phyloP scores from a whole-genome alignment of 169 alveolate species.

The Cryptosporidium baileyi region DNA sequence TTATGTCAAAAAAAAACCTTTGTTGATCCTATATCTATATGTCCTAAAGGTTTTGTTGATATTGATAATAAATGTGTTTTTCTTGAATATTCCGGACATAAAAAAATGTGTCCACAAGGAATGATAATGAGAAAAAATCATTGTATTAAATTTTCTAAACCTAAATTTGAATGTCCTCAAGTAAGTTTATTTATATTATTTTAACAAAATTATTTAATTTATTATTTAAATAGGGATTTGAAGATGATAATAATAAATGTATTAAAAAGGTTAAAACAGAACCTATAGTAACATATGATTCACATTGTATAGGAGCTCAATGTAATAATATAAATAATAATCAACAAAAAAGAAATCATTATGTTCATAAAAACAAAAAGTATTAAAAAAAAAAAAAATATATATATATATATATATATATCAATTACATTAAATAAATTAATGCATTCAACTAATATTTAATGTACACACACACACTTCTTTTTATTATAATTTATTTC shows the following conservation, averaged over 20 bases:
- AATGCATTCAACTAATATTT: too few relatives aligned
- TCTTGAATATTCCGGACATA: slow-evolving; percentile 51
- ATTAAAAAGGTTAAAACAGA: slow-evolving; percentile 50
- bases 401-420: too few relatives aligned
- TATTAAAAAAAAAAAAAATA: not conserved
- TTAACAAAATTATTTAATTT: not conserved
- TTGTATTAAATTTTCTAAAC: slow-evolving; percentile 20
- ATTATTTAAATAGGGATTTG: slow-evolving; percentile 51
- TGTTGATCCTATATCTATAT: not conserved
- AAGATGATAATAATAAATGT: slow-evolving; percentile 41
- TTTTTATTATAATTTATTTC: too few relatives aligned
- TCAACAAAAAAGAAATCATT: not conserved
- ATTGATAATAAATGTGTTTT: slow-evolving; percentile 12
- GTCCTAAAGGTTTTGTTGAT: slow-evolving; percentile 64
- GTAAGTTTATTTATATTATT: slow-evolving; percentile 22
- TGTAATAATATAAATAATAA: slow-evolving; percentile 7
- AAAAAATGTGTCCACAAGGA: slow-evolving; percentile 45
- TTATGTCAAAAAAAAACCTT: slow-evolving; percentile 10
- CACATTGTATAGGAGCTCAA: slow-evolving; percentile 45
- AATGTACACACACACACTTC: too few relatives aligned
- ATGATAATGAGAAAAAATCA: slow-evolving; percentile 10
- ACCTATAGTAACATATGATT: slow-evolving; percentile 41
- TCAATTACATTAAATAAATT: too few relatives aligned
- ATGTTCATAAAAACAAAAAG: not conserved
- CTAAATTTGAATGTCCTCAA: slow-evolving; percentile 32